Evolutionary conservation across 805 yeast genomes (phyloP), one percentile per base, ranked within the genome.

Genomic region (Sugiyamaella chiloensis): DNA sequence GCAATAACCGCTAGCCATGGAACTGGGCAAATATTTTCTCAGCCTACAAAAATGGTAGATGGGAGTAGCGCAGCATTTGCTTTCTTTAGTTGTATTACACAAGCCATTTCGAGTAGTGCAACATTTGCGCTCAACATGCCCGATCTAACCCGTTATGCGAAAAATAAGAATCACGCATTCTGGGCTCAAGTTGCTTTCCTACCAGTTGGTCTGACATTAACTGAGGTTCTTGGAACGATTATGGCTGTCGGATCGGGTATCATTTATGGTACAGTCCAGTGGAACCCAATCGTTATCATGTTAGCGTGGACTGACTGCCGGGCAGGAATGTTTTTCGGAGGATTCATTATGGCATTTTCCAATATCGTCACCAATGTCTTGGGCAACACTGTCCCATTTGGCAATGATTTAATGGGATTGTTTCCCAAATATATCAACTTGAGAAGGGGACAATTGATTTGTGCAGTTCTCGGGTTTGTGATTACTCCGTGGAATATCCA

Each of bases 341-440:
- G 69, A 21, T 53, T 61, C 23, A 62, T 66, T 7, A 67, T 71
- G 50, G 70, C 68, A 3, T 59, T 72, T 40, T 73, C 73, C 23
- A 74, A 70, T 53, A 60, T 73, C 46, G 76, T 75, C 29, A 73
- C 76, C 7, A 73, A 73, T 56, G 66, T 73, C 31, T 63, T 71
- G 16, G 79, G 78, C 24, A 75, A 75, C 60, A 72, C 76, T 12
- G 65, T 75, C 36, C 68, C 77, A 1, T 71, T 74, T 40, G 79
- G 78, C 20, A 75, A 75, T 1, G 80, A 75, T 48, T 63, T 73
- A 37, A 66, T 76, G 9, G 75, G 76, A 1, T 58, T 74, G 58
- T 71, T 78, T 48, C 85, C 85, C 3, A 72, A 74, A 39, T 79
- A 70, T 64, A 63, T 80, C 56, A 75, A 67, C 61, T 65, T 68